phyloP scores from a whole-genome alignment of 2,329 filamentous ascomycete species.

The Berkeleyomyces basicola region DNA sequence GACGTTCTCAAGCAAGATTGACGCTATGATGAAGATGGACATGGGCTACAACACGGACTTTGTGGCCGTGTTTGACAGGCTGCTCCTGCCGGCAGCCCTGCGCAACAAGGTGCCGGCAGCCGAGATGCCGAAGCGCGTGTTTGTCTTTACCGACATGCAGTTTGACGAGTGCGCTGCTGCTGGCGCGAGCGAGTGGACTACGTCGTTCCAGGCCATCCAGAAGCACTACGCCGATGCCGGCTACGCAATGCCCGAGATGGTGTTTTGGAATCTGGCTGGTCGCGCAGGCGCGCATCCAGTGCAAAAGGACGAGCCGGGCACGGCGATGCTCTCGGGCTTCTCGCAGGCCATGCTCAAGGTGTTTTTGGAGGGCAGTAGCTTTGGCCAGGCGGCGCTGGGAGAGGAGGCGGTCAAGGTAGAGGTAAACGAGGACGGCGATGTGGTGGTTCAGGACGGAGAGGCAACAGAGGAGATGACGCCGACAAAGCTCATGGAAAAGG shows the following conservation, averaged over 20 bases:
- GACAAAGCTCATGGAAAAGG: slow-evolving; percentile 29
- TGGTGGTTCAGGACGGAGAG: slow-evolving; percentile 17
- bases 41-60: slow-evolving; percentile 28
- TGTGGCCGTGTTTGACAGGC: slow-evolving; percentile 37
- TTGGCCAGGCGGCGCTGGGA: slow-evolving; percentile 26
- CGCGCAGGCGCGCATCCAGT: not conserved
- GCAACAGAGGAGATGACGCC: slow-evolving; percentile 26
- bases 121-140: slow-evolving; percentile 44
- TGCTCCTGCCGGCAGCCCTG: slow-evolving; percentile 11
- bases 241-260: slow-evolving; percentile 41
- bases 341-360: slow-evolving; percentile 41
- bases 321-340: slow-evolving; percentile 37
- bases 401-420: slow-evolving; percentile 24
- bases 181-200: slow-evolving; percentile 13
- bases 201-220: slow-evolving; percentile 32
- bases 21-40: not conserved
- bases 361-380: slow-evolving; percentile 34
- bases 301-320: slow-evolving; percentile 26
- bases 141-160: slow-evolving; percentile 46
- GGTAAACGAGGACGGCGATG: slow-evolving; percentile 12
- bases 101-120: slow-evolving; percentile 20
- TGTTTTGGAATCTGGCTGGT: slow-evolving; percentile 43
- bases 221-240: slow-evolving; percentile 19
- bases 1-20: not conserved
- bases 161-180: slow-evolving; percentile 25